Conservation (phyloP, 2,329 filamentous ascomycete genomes). For the Arthroderma sp. region DNA sequence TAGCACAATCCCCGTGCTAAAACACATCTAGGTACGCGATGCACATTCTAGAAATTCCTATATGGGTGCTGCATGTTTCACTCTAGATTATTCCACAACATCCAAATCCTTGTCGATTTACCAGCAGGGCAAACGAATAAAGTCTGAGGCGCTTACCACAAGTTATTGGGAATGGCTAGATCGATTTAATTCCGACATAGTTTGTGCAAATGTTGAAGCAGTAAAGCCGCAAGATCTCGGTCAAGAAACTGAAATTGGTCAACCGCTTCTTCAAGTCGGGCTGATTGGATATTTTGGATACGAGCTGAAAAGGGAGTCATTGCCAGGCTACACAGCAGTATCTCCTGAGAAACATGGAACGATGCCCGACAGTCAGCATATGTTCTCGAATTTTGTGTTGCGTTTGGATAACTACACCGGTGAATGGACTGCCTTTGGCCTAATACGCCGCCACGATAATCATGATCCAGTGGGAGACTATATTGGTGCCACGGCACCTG, state of each 20-base stretch:
- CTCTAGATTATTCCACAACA: conserved; percentile 4
- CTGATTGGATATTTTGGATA: conserved; percentile 9
- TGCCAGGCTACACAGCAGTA: conserved; percentile 8
- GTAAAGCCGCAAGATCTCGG: conserved; percentile 4
- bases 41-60: conserved; percentile 10
- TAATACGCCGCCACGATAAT: conserved; percentile 18
- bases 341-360: not conserved
- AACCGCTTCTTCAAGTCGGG: conserved; percentile 9
- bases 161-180: conserved; percentile 10
- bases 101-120: conserved; percentile 5
- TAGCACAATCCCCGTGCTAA: not conserved
- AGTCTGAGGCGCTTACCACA: conserved; percentile 2
- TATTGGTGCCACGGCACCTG: conserved; percentile 17
- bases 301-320: conserved; percentile 9
- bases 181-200: conserved; percentile 5
- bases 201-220: conserved; percentile 6
- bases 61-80: conserved; percentile 7
- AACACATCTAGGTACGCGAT: conserved; percentile 7
- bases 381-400: conserved; percentile 7
- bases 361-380: conserved; percentile 8
- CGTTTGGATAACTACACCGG: conserved; percentile 9
- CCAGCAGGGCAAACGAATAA: conserved; percentile 6
- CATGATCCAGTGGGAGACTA: conserved; percentile 34
- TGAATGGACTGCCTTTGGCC: conserved; percentile 9
- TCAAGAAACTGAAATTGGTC: conserved; percentile 8